Percentiles rank a stretch among this genome's conserved stretches.
Evolutionary conservation across 2,329 filamentous ascomycete genomes (phyloP).

Genomic region (Penicillium sp.): DNA sequence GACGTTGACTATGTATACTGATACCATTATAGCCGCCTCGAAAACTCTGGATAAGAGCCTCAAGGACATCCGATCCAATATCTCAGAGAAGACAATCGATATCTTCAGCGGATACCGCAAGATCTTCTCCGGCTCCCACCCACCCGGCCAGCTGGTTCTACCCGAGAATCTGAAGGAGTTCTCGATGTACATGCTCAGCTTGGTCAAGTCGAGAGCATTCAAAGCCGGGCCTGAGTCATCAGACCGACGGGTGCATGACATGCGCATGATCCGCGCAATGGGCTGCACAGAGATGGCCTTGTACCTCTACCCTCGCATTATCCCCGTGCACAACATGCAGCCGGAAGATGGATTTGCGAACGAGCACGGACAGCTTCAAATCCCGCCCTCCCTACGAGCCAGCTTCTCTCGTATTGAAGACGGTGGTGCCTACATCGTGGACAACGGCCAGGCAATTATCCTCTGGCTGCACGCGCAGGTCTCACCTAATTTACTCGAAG

Average conservation of each 20-base stretch:
- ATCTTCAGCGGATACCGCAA: conserved; percentile 90
- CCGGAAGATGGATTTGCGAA: conserved; percentile 92
- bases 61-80: conserved; percentile 77
- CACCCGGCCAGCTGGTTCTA: conserved; percentile 88
- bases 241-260: conserved; percentile 85
- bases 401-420: conserved; percentile 87
- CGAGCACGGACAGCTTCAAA: conserved; percentile 78
- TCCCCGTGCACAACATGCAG: conserved; percentile 84
- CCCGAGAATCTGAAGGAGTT: conserved; percentile 96
- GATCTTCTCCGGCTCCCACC: conserved; percentile 81
- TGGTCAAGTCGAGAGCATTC: conserved; percentile 88
- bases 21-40: conserved; percentile 61
- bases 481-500: conserved; percentile 83
- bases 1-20: conserved; percentile 18
- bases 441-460: conserved; percentile 89
- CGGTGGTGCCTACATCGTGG: conserved; percentile 89
- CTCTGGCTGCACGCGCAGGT: conserved; percentile 92
- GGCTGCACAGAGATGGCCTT: conserved; percentile 80
- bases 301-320: conserved; percentile 93
- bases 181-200: conserved; percentile 88
- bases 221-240: conserved; percentile 87
- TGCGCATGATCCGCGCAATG: conserved; percentile 86
- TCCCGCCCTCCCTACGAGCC: conserved; percentile 76
- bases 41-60: conserved; percentile 73
- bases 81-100: conserved; percentile 91